These are phyloP conservation scores for Mycena leptocephala DNA, from an alignment of 768 basidiomycete genomes.

Conservation along the genomic window DNA sequence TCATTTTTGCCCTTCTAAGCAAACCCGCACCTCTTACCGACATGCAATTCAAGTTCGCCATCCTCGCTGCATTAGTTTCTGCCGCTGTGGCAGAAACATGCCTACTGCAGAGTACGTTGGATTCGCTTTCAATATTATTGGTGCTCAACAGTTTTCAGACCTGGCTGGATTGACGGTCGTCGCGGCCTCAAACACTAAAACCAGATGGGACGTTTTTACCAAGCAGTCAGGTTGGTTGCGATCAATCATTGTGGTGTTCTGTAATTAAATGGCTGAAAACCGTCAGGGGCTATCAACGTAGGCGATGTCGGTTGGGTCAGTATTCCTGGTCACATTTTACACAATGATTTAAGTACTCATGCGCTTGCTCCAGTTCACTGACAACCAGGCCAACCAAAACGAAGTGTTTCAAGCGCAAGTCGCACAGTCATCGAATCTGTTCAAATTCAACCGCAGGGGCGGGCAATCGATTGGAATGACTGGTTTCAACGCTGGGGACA, in stretches of 20 bases:
- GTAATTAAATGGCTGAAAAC: neutral
- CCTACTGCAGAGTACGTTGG: too few relatives aligned
- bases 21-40: neutral
- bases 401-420: neutral
- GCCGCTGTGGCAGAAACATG: neutral
- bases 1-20: too few relatives aligned
- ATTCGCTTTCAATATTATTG: too few relatives aligned
- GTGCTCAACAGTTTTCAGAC: too few relatives aligned
- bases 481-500: too few relatives aligned
- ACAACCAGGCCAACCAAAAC: slow-evolving; percentile 1
- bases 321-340: neutral
- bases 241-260: neutral
- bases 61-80: slow-evolving; percentile 2
- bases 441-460: neutral
- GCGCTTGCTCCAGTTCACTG: neutral
- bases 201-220: slow-evolving; percentile 3
- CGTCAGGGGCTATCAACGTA: neutral
- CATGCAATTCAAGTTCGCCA: slow-evolving; percentile 4
- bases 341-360: neutral
- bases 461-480: neutral
- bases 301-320: neutral
- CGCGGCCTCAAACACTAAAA: neutral
- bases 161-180: neutral
- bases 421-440: neutral
- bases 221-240: neutral